These are phyloP conservation scores for Alternaria sp. DNA, from an alignment of 2,329 filamentous ascomycete species.

Conservation along the genomic window DNA sequence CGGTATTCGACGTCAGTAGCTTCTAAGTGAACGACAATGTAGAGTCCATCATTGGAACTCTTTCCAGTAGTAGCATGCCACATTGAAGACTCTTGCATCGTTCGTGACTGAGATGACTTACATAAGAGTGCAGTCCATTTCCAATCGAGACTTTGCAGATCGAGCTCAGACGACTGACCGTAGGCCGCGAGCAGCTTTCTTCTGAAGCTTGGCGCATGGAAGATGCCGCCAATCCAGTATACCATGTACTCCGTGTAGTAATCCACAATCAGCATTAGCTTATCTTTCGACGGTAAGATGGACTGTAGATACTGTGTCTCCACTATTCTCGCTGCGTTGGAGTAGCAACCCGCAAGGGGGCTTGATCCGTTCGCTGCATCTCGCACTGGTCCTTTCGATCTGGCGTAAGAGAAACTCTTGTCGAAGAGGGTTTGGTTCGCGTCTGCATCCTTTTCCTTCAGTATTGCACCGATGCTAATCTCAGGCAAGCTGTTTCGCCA, in stretches of 20 bases:
- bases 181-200: conserved; percentile 53
- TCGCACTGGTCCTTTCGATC: conserved; percentile 17
- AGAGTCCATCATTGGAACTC: not conserved
- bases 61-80: not conserved
- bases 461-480: conserved; percentile 37
- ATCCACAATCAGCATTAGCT: conserved; percentile 43
- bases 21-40: not conserved
- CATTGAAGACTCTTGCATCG: not conserved
- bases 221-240: conserved; percentile 53
- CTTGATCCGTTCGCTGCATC: conserved; percentile 4
- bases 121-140: conserved; percentile 55
- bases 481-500: conserved; percentile 34
- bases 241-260: conserved; percentile 53
- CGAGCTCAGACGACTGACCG: conserved; percentile 48
- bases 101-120: not conserved
- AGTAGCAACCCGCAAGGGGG: conserved; percentile 26
- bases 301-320: conserved; percentile 48
- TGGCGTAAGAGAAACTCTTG: conserved; percentile 26
- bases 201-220: conserved; percentile 51
- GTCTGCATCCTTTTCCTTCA: conserved; percentile 35
- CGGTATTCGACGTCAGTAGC: conserved; percentile 22
- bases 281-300: conserved; percentile 45
- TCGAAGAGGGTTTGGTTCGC: conserved; percentile 22
- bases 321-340: conserved; percentile 33
- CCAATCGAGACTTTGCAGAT: conserved; percentile 44